Evolutionary conservation across 2,329 filamentous ascomycete genomes (phyloP), one percentile per base, ranked within the genome.

Genomic region (Colletotrichum limetticola): DNA sequence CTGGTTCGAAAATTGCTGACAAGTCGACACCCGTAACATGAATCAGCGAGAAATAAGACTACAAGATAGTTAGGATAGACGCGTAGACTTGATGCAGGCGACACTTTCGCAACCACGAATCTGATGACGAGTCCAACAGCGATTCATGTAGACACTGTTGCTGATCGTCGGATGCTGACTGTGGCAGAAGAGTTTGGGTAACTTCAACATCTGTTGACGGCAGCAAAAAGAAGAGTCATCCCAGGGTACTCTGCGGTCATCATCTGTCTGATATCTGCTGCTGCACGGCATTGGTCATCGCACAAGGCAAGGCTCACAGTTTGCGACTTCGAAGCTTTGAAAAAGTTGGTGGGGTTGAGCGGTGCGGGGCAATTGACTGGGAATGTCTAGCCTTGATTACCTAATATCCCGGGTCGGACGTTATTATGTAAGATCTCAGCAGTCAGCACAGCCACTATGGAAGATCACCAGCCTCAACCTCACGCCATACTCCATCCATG

Each of bases 101-200:
- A 52, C 42, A 6, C 16, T 58, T 19, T 1, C 5, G 53, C 22
- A 55, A n/a, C 30, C 7, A 72, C 69, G 69, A 63, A 58, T 26
- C 56, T 46, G 69, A 16, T 72, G 69, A 72, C 69, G 69, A 72
- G 59, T 59, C 69, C 37, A 24, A 5, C 26, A 9, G 32, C 26
- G 16, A 5, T 42, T 35, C 46, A 19, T 24, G n/a, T 30, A 3
- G 16, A 8, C 16, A 5, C 37, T 24, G 28, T 35, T 52, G 26
- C 42, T 24, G 26, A 26, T 53, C 16, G 9, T 26, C 42, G 49
- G 26, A 22, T 16, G 22, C 19, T 24, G 6, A 7, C 5, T 9
- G 4, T 4, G 19, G 42, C 7, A 9, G 42, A 22, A 11, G 8
- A n/a, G 9, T 22, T 49, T 7, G 8, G 19, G 8, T 8, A 11